phyloP scores from a whole-genome alignment of 306 rosid species.

The Prunus dulcis region DNA sequence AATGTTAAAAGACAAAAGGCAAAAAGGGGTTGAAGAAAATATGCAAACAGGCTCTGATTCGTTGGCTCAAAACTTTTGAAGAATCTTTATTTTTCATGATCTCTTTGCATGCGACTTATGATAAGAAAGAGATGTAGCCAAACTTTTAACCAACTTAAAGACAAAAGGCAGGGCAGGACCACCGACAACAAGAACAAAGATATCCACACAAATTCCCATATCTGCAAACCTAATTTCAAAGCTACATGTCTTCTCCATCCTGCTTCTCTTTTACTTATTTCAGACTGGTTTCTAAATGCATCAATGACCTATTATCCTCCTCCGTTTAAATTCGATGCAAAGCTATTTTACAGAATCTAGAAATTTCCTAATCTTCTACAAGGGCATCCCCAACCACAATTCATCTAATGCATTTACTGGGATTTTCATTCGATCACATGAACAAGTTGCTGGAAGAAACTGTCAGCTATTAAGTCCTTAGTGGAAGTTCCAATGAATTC shows the following conservation, averaged over 20 bases:
- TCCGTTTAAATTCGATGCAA: too few species aligned
- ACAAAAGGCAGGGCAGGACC: slow-evolving; percentile 27
- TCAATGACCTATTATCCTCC: not conserved
- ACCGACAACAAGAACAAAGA: slow-evolving; percentile 23
- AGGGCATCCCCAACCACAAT: not conserved
- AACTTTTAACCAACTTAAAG: slow-evolving; percentile 34
- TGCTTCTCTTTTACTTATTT: slow-evolving; percentile 18
- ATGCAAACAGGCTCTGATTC: not conserved
- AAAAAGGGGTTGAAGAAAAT: not conserved
- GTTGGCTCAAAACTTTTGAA: not conserved
- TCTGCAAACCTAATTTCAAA: not conserved
- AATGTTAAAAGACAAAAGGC: not conserved
- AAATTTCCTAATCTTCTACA: too few species aligned
- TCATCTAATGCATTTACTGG: too few species aligned
- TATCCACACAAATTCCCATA: not conserved
- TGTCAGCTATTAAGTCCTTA: not conserved
- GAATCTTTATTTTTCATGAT: not conserved
- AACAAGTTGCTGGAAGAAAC: not conserved
- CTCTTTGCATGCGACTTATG: slow-evolving; percentile 25
- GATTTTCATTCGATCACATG: not conserved
- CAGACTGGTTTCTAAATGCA: slow-evolving; percentile 11
- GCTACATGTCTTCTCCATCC: slow-evolving; percentile 9
- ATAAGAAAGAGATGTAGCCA: slow-evolving; percentile 31
- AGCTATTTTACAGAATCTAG: too few species aligned
- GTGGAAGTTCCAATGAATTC: not conserved